Evolutionary conservation across 768 basidiomycete genomes (phyloP).

Genomic region (Xerocomellus dryophilus): DNA sequence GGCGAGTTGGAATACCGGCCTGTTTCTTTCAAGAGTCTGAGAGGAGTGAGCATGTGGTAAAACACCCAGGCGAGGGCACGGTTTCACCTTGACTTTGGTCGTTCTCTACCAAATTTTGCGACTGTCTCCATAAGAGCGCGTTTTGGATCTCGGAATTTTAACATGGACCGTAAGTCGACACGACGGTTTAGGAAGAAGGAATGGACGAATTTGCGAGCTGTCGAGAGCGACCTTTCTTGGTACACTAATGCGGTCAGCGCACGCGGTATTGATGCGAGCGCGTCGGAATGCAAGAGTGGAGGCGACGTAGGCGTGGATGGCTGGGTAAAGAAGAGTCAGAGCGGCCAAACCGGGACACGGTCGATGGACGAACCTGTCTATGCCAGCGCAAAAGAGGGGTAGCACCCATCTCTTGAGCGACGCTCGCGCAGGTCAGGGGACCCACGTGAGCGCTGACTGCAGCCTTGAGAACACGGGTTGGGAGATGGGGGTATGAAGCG

Average conservation of each 20-base stretch:
- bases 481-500: constrained; percentile 82
- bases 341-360: neutral
- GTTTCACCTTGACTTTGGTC: constrained; percentile 63
- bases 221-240: constrained; percentile 78
- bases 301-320: constrained; percentile 46
- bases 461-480: constrained; percentile 86
- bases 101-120: constrained; percentile 60
- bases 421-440: constrained; percentile 72
- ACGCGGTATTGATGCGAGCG: constrained; percentile 82
- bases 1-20: constrained; percentile 90
- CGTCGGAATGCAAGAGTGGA: constrained; percentile 74
- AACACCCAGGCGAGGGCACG: neutral
- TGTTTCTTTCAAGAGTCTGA: constrained; percentile 85
- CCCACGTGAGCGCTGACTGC: constrained; percentile 93
- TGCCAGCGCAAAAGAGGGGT: constrained; percentile 78
- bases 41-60: neutral
- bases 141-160: constrained; percentile 84
- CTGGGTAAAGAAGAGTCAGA: constrained; percentile 30
- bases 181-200: constrained; percentile 84
- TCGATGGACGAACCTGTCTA: constrained; percentile 49
- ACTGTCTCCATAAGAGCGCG: constrained; percentile 72
- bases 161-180: constrained; percentile 72
- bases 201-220: constrained; percentile 87
- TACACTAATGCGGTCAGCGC: constrained; percentile 87
- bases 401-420: constrained; percentile 85